Conservation (phyloP, 768 basidiomycete species). For the Xerocomellus intermedius region DNA sequence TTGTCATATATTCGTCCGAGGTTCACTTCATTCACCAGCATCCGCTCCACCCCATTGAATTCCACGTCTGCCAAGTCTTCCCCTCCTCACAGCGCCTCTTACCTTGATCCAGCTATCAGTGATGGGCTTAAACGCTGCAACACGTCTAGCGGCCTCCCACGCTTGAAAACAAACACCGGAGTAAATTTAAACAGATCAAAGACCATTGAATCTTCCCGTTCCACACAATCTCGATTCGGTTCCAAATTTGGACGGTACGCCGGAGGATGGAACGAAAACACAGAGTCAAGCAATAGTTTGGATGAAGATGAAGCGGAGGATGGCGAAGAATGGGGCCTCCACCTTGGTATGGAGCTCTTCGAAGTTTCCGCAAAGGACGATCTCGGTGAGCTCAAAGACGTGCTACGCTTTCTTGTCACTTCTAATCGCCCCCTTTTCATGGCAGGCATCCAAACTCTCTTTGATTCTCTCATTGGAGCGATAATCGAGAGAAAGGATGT, state of each 20-base stretch:
- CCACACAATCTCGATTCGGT: constrained; percentile 51
- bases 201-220: constrained; percentile 42
- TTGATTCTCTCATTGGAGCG: constrained; percentile 73
- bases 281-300: constrained; percentile 62
- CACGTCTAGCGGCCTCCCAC: constrained; percentile 45
- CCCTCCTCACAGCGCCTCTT: constrained; percentile 58
- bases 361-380: constrained; percentile 93
- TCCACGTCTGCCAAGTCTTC: constrained; percentile 44
- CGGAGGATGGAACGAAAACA: constrained; percentile 55
- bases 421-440: constrained; percentile 6
- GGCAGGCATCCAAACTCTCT: constrained; percentile 76
- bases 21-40: constrained; percentile 43
- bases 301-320: constrained; percentile 60
- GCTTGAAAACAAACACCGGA: constrained; percentile 47
- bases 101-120: constrained; percentile 58
- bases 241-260: constrained; percentile 52
- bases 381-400: constrained; percentile 45
- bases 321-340: constrained; percentile 68
- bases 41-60: constrained; percentile 59
- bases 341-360: constrained; percentile 82
- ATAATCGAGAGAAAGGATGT: constrained; percentile 76
- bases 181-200: constrained; percentile 33
- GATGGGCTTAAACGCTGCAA: constrained; percentile 55
- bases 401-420: constrained; percentile 7
- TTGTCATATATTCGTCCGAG: constrained; percentile 37